These are phyloP conservation scores for Roridomyces roridus DNA, from an alignment of 768 basidiomycete genomes.

Conservation along the genomic window DNA sequence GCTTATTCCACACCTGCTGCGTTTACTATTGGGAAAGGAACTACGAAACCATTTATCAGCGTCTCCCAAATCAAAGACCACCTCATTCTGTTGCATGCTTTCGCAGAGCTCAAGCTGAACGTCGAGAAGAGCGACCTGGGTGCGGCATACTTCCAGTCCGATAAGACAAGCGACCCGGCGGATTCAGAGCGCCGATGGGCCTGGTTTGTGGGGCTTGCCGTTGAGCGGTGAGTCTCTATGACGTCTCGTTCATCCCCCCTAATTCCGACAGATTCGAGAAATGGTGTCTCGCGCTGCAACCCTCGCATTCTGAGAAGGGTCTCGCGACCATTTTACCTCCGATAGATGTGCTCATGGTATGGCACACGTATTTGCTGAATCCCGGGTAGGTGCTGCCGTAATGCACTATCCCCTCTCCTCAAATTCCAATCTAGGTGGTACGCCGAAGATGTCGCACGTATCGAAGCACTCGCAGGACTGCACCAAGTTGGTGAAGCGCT, in stretches of 20 bases:
- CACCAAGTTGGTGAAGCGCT: slow-evolving; percentile 26
- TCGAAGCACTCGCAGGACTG: slow-evolving; percentile 28
- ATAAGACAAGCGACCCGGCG: neutral
- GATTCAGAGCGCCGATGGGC: slow-evolving; percentile 23
- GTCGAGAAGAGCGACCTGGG: slow-evolving; percentile 13
- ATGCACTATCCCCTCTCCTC: neutral
- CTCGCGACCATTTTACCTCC: slow-evolving; percentile 15
- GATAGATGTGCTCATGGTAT: slow-evolving; percentile 28
- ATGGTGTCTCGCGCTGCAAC: slow-evolving; percentile 24
- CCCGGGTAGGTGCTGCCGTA: slow-evolving; percentile 20
- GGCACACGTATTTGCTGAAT: slow-evolving; percentile 45
- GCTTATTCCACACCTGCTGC: slow-evolving; percentile 35
- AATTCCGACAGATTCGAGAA: slow-evolving; percentile 25
- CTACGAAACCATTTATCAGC: slow-evolving; percentile 34
- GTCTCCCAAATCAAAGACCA: slow-evolving; percentile 30
- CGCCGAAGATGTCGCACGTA: slow-evolving; percentile 37
- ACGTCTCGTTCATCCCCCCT: neutral
- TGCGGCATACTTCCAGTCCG: neutral
- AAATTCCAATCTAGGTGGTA: slow-evolving; percentile 32
- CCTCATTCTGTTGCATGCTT: slow-evolving; percentile 26
- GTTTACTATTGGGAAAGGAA: slow-evolving; percentile 35
- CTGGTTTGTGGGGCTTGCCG: slow-evolving; percentile 28
- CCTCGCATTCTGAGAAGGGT: slow-evolving; percentile 22
- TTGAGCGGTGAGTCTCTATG: slow-evolving; percentile 20
- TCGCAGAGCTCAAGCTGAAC: slow-evolving; percentile 20